Evolutionary conservation across 805 yeast genomes (phyloP), one percentile per base, ranked within the genome.

Genomic region (Kodamaea lidongshanica): DNA sequence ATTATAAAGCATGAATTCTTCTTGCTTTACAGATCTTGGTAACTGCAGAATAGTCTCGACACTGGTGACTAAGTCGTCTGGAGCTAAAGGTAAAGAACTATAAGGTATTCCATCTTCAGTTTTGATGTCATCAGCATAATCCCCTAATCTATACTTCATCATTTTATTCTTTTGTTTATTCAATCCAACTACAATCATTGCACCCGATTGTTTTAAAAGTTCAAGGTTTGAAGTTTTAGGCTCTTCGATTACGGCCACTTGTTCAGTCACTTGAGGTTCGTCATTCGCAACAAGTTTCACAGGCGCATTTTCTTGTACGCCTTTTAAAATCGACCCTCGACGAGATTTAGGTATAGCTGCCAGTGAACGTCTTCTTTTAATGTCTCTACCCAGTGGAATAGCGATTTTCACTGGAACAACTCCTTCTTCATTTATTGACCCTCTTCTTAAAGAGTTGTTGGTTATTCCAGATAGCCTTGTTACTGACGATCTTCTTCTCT

Each of bases 1-100:
- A 11, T 66, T 55, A 12, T 62, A 61, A 17, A 67, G 56, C 14
- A 61, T 67, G 8, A 22, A 42, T 28, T 42, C 69, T 38, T 37
- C 65, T 40, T 44, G 54, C 44, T 22, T 65, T 52, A 40, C 67
- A 40, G 37, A 65, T 56, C 37, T 54, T 28, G 54, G 69, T 6
- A 68, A 55, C 23, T 56, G 59, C 13, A 46, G 50, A 4, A 55
- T 44, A 11, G 52, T 53, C 10, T 55, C 40, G 9, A 63, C 46
- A 12, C 31, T 54, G 29, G 54, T 56, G 27, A 42, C 54, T 39
- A 49, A 65, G 34, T 19, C 63, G 44, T 33, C 60, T 40, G 50
- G 73, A 19, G 61, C 77, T 38, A 56, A 57, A 40, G 54, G 63
- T 37, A 45, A 42, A 37, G 16, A 13, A 7, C 10, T 18, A 13